Percentiles rank a stretch among this genome's conserved stretches.
phyloP scores from a whole-genome alignment of 306 rosid genomes.

The Vachellia collinsii region DNA sequence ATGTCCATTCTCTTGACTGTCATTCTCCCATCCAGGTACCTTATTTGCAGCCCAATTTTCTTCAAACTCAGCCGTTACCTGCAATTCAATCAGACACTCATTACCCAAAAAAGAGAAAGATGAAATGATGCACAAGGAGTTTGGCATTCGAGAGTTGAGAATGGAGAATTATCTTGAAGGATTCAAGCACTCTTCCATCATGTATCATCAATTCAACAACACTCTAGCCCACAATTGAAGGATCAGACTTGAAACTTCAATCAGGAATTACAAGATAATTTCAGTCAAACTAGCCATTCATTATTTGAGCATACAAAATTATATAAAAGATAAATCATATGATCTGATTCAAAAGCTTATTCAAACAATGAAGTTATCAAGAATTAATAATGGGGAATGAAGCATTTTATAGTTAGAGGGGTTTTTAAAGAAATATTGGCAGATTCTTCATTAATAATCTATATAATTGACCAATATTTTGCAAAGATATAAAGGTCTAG shows the following conservation, averaged over 20 bases:
- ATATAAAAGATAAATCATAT: not conserved
- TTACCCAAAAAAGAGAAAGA: not conserved
- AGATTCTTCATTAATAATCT: constrained; percentile 5
- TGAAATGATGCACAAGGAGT: constrained; percentile 6
- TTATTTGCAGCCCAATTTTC: constrained; percentile 76
- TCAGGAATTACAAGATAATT: not conserved
- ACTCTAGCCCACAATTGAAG: constrained; percentile 1
- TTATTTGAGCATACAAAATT: not conserved
- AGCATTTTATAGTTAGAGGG: constrained; percentile 4
- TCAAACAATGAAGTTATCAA: not conserved
- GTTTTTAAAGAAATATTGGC: not conserved
- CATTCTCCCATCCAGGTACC: constrained; percentile 77
- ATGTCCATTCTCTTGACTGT: constrained; percentile 66
- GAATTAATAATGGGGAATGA: not conserved
- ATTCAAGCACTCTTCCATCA: not conserved
- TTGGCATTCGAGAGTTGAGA: constrained; percentile 1
- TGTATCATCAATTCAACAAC: constrained; percentile 1
- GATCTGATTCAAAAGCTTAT: not conserved
- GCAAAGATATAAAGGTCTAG: not conserved
- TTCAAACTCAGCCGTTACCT: constrained; percentile 82
- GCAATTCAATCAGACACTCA: constrained; percentile 38
- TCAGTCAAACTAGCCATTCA: not conserved
- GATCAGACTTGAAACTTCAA: constrained; percentile 8
- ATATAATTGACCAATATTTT: not conserved
- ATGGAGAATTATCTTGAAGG: not conserved